Base-by-base conservation (phyloP, 2,329 filamentous ascomycete species). In the Plectosphaerella cucumerina region DNA sequence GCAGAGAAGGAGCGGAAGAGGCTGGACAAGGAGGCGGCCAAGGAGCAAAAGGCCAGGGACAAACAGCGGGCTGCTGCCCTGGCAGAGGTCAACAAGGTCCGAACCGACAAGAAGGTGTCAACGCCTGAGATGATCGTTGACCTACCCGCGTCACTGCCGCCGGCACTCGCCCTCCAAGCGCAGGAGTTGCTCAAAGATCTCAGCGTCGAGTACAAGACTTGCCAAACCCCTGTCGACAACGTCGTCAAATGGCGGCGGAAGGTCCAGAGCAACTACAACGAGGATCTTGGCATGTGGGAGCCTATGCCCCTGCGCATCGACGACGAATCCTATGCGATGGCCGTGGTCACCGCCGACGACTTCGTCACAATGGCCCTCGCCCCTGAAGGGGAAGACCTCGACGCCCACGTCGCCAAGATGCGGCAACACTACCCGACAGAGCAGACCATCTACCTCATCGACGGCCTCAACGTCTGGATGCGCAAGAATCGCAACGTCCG, bases 61-160 rank as follows among this genome's bases (percentile, higher is more conserved):
- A 89, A 86, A 59, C 78, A 85, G 56, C 73, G 74, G 3, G 82
- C 81, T 11, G 80, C 81, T 6, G 86, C 89, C 8, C 69, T 92
- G 20, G 82, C 82, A 3, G 84, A 89, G 55, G 87, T 84, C 41
- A 93, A 93, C 67, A 90, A 86, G 60, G 69, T 85, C 10, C 82
- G 83, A 48, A 83, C 81, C 0, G 84, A 90, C 68, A 90, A 89
- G 69, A 90, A 89, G 58, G 71, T 84, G 0, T 87, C 87, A 0
- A 81, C 84, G 0, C 78, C 78, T 0, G 88, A 94, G 65, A 93
- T 94, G 88, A 85, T 93, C 47, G 76, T 90, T 2, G 81, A 89
- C 58, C 70, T 93, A 21, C 80, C 88, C 0, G 67, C 69, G 0
- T 77, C 75, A 2, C 68, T 93, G 1, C 67, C 77, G 20, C 65